Evolutionary conservation across 2,329 filamentous ascomycete species (phyloP), one percentile per base, ranked within the genome.

Genomic region (Alternaria arborescens): DNA sequence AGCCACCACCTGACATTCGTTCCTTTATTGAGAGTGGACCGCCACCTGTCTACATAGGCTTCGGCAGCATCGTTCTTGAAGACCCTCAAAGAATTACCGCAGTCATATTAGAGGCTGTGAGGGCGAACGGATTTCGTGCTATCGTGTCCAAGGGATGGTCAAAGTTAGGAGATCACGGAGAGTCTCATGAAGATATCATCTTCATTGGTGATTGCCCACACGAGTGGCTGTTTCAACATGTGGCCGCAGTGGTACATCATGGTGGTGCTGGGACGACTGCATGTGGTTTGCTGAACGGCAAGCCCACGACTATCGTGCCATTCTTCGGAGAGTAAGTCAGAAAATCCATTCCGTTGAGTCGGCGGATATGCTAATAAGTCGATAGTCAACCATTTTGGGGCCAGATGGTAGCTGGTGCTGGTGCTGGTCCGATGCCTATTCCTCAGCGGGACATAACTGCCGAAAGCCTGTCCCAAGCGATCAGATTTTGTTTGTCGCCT

Each of bases 181-280:
- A 34, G 30, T 34, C 32, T 28, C 30, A 43, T 8, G 11, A 30
- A 10, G 38, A 77, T 84, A 22, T 83, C 81, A 61, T 85, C 80
- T 72, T 74, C 86, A 22, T 71, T 18, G 91, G 90, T n/a, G 94
- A 94, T 71, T 88, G 89, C 44, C 92, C 92, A 0, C 92, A 96
- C 65, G 92, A 95, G 77, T 96, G 92, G 92, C 81, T 96, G 0
- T 96, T 96, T 75, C 83, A 91, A 62, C 87, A 85, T 43, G 91
- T 95, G 1, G 89, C 90, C 0, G 88, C 87, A 44, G 92, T 96
- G 1, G 89, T 94, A 5, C 92, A 96, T 71, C 92, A 95, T 64
- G 92, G 92, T n/a, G 92, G 92, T 55, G 92, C 92, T 4, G 92
- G 92, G 14, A 96, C 92, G 2, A 93, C 91, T 0, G 91, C 92